phyloP scores from a whole-genome alignment of 1,139 yeast species.

The Geotrichum citri-aurantii region DNA sequence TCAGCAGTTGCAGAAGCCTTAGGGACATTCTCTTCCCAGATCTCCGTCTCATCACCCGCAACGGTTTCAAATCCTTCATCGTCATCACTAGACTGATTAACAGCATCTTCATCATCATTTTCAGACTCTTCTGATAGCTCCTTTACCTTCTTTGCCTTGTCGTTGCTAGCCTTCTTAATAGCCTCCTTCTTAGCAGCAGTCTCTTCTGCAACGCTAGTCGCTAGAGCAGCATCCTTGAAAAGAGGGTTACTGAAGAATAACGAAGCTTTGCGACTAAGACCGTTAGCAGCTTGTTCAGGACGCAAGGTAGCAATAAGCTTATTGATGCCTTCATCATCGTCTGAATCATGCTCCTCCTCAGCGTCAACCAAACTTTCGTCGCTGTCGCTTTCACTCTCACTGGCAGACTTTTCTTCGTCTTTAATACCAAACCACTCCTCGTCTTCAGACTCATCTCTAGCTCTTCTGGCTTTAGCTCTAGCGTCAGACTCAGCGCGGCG shows the following conservation, averaged over 20 bases:
- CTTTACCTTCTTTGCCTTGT: not conserved
- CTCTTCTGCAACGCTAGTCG: slow-evolving; percentile 42
- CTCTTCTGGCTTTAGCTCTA: slow-evolving; percentile 68
- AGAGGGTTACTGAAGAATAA: slow-evolving; percentile 74
- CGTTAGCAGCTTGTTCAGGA: slow-evolving; percentile 43
- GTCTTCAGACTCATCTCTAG: slow-evolving; percentile 67
- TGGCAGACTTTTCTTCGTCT: slow-evolving; percentile 39
- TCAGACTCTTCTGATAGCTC: slow-evolving; percentile 25
- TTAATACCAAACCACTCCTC: slow-evolving; percentile 79
- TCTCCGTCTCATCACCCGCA: slow-evolving; percentile 34
- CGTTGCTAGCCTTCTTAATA: slow-evolving; percentile 3
- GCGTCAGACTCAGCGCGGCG: slow-evolving; percentile 75
- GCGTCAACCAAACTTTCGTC: slow-evolving; percentile 27
- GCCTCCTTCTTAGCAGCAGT: slow-evolving; percentile 15
- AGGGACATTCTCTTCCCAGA: slow-evolving; percentile 30
- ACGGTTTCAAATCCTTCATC: slow-evolving; percentile 32
- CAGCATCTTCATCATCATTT: slow-evolving; percentile 28
- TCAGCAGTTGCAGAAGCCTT: slow-evolving; percentile 50
- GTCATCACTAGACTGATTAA: slow-evolving; percentile 35
- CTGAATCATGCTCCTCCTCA: slow-evolving; percentile 35
- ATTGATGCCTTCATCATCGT: slow-evolving; percentile 71
- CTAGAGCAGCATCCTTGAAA: slow-evolving; percentile 50
- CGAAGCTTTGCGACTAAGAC: slow-evolving; percentile 65
- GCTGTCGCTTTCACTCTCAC: slow-evolving; percentile 24
- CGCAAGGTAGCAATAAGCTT: slow-evolving; percentile 55